Conservation (phyloP, 1,284 basidiomycete species). For the Ustilago esculenta region DNA sequence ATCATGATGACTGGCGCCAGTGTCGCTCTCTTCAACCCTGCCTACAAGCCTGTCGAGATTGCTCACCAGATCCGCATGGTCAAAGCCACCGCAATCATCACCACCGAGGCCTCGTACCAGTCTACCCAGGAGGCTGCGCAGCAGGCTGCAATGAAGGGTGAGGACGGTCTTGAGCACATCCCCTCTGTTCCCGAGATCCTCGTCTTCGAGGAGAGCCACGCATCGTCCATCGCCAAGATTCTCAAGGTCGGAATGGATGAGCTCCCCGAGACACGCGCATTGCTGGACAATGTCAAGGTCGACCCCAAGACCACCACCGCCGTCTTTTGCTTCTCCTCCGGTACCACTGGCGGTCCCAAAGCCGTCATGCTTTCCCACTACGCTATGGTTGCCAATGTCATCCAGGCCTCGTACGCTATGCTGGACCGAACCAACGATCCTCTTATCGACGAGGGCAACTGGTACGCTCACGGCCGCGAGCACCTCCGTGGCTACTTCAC, state of each 20-base stretch:
- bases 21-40: conserved; percentile 61
- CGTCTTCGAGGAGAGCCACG: conserved; percentile 57
- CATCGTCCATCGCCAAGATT: conserved; percentile 36
- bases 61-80: conserved; percentile 58
- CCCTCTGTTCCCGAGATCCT: conserved; percentile 35
- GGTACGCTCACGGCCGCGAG: conserved; percentile 43
- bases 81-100: conserved; percentile 52
- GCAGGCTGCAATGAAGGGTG: conserved; percentile 28
- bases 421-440: conserved; percentile 60
- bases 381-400: conserved; percentile 61
- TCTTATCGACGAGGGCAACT: conserved; percentile 47
- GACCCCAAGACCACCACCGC: conserved; percentile 50
- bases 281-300: conserved; percentile 40
- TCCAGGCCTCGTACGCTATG: conserved; percentile 60
- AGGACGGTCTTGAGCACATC: conserved; percentile 37
- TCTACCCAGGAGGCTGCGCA: conserved; percentile 40
- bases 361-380: conserved; percentile 62
- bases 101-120: conserved; percentile 30
- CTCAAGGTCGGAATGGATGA: conserved; percentile 45
- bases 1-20: conserved; percentile 59
- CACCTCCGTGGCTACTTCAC: conserved; percentile 50
- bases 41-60: conserved; percentile 61
- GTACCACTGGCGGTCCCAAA: conserved; percentile 64
- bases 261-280: conserved; percentile 23
- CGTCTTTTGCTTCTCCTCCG: conserved; percentile 62